phyloP scores from a whole-genome alignment of 179 eudicot species.

The Heliamphora pulchella region DNA sequence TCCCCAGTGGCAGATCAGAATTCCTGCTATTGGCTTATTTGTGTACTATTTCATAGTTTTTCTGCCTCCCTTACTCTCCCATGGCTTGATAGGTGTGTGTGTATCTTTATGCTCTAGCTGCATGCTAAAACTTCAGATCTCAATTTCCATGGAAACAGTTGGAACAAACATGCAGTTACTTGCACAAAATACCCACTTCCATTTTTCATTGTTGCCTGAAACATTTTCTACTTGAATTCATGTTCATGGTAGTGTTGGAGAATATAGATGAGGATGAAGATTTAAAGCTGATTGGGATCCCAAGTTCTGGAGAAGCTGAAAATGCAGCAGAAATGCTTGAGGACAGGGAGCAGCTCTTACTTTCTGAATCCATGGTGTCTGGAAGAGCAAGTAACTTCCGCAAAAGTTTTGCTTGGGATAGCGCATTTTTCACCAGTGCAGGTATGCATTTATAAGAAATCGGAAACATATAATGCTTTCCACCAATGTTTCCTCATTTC shows the following conservation, averaged over 20 bases:
- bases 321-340: constrained; percentile 14
- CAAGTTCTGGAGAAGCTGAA: constrained; percentile 12
- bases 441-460: constrained; percentile 25
- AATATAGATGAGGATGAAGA: constrained; percentile 13
- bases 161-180: neutral
- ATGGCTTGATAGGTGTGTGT: neutral
- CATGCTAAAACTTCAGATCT: neutral
- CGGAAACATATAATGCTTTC: neutral
- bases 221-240: neutral
- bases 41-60: neutral
- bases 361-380: constrained; percentile 11
- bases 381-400: constrained; percentile 28
- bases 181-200: neutral
- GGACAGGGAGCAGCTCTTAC: constrained; percentile 15
- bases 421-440: constrained; percentile 51
- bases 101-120: neutral
- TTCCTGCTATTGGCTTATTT: neutral
- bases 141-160: neutral
- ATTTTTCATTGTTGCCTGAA: neutral
- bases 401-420: constrained; percentile 65
- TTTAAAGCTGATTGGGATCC: constrained; percentile 11
- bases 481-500: neutral
- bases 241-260: constrained; percentile 22
- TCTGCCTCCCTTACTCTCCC: neutral
- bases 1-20: neutral